Percentiles rank a stretch among this genome's conserved stretches.
phyloP scores from a whole-genome alignment of 441 rosid species.

The Macaranga tanarius region DNA sequence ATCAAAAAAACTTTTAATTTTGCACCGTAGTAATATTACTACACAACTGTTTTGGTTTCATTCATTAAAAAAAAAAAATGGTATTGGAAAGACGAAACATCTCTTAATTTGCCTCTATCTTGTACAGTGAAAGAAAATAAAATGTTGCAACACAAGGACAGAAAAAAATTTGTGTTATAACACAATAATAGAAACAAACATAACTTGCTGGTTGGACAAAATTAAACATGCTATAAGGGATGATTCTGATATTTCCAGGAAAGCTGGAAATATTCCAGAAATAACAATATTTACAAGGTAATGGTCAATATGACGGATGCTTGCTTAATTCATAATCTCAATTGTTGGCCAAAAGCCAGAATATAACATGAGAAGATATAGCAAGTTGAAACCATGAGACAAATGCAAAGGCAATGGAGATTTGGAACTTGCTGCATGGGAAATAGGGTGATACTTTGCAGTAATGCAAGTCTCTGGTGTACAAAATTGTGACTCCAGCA shows the following conservation, averaged over 20 bases:
- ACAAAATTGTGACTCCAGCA: conserved; percentile 79
- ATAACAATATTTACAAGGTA: conserved; percentile 20
- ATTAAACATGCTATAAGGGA: neutral
- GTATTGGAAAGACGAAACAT: no score
- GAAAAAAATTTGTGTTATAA: neutral
- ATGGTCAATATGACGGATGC: neutral
- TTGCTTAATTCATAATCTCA: conserved; percentile 8
- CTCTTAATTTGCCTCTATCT: no score
- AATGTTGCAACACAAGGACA: no score
- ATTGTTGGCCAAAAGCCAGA: conserved; percentile 76
- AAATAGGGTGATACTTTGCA: conserved; percentile 37
- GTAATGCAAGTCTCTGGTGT: conserved; percentile 62
- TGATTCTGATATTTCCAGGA: conserved; percentile 7
- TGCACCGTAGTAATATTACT: no score
- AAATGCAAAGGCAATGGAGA: conserved; percentile 70
- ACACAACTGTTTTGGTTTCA: no score
- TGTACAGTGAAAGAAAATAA: no score
- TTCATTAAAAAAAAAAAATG: no score
- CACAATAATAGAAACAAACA: neutral
- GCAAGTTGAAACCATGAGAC: conserved; percentile 72
- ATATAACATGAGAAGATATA: conserved; percentile 79
- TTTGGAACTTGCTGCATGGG: conserved; percentile 60
- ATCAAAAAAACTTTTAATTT: no score
- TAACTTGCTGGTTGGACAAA: neutral
- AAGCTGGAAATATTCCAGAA: conserved; percentile 14